Percentiles rank a stretch among this genome's conserved stretches.
Evolutionary conservation across 2,329 filamentous ascomycete species (phyloP).

Genomic region (Tolypocladium pustulatum): DNA sequence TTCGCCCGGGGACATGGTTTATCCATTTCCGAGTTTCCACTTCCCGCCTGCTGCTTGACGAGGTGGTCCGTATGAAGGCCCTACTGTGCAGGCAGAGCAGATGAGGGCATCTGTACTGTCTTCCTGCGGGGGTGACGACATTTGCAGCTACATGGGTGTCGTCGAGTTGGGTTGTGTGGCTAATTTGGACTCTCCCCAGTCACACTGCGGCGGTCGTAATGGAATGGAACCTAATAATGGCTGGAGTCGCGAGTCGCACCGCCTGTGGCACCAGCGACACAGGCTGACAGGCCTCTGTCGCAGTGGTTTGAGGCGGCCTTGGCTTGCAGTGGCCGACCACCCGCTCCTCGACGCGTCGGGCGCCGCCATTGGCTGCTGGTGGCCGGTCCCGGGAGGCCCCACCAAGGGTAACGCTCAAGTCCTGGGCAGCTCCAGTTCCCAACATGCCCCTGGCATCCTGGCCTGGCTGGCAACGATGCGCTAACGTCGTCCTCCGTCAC

Average conservation of each 20-base stretch:
- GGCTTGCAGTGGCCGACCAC: neutral
- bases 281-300: neutral
- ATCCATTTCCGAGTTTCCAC: neutral
- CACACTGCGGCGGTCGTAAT: no score
- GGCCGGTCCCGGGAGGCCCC: neutral
- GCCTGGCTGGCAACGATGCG: neutral
- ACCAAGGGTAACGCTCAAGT: neutral
- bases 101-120: neutral
- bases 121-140: no score
- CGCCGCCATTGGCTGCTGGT: neutral
- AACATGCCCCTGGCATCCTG: neutral
- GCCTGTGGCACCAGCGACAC: neutral
- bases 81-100: neutral
- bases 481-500: neutral
- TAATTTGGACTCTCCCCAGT: no score
- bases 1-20: neutral
- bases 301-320: neutral
- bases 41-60: no score
- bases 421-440: neutral
- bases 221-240: no score
- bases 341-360: neutral
- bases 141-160: no score
- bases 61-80: neutral
- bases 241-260: neutral
- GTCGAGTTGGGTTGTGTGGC: no score